Percentiles rank a stretch among this genome's conserved stretches.
These are phyloP conservation scores for Pilasporangium apinafurcum DNA, from an alignment of 352 stramenopile species.

Conservation along the genomic window DNA sequence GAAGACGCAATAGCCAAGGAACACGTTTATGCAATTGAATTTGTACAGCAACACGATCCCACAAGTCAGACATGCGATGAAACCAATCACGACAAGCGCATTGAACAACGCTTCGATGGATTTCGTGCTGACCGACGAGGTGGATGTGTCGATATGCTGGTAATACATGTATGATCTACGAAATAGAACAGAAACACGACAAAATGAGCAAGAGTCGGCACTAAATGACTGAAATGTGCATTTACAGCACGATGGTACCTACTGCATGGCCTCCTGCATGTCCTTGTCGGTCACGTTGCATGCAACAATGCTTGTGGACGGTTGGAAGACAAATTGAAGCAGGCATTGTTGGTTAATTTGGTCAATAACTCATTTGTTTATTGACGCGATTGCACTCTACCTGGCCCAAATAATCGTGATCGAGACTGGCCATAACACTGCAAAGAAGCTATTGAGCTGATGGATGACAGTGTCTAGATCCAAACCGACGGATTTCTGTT, in stretches of 20 bases:
- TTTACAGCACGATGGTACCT: no score
- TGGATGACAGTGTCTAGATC: conserved; percentile 33
- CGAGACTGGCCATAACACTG: conserved; percentile 64
- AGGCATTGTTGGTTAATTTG: no score
- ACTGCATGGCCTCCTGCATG: conserved; percentile 56
- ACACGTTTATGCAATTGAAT: conserved; percentile 69
- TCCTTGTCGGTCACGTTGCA: conserved; percentile 37
- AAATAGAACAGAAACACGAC: neutral
- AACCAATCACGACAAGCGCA: conserved; percentile 69
- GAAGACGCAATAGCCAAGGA: conserved; percentile 71
- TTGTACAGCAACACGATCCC: conserved; percentile 82
- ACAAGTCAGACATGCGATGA: conserved; percentile 77
- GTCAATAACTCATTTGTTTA: no score
- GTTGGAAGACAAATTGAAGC: no score
- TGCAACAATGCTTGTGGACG: conserved; percentile 48
- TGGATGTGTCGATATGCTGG: conserved; percentile 54
- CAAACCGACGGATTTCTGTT: neutral
- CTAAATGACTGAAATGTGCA: no score
- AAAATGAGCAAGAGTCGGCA: neutral
- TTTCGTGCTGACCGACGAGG: conserved; percentile 28
- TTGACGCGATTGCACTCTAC: no score
- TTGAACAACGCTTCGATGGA: conserved; percentile 64
- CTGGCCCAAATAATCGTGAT: conserved; percentile 67
- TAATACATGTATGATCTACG: conserved; percentile 76
- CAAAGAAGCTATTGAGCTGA: conserved; percentile 74